phyloP scores from a whole-genome alignment of 2,329 filamentous ascomycete genomes.

The Zymoseptoria ardabiliae region DNA sequence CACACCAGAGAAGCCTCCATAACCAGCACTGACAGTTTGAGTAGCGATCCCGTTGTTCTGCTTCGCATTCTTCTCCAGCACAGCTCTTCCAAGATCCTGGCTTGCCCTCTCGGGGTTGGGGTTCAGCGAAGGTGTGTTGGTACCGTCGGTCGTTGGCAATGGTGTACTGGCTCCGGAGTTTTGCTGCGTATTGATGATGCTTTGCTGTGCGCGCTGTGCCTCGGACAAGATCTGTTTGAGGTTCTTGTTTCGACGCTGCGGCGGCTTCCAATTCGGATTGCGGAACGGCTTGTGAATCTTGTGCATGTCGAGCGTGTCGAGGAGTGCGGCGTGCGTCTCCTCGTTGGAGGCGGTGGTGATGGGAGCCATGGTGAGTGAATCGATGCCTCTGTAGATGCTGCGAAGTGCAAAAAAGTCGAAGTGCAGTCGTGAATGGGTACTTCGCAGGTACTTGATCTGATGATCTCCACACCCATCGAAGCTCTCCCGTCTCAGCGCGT shows the following conservation, averaged over 20 bases:
- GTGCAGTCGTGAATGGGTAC: not conserved
- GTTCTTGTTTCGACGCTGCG: conserved; percentile 96
- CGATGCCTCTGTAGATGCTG: not conserved
- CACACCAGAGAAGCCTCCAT: conserved; percentile 48
- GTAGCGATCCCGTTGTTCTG: conserved; percentile 26
- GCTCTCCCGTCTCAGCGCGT: not conserved
- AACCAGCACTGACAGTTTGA: conserved; percentile 11
- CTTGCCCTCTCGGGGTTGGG: conserved; percentile 84
- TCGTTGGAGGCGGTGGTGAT: conserved; percentile 67
- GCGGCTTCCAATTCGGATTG: conserved; percentile 82
- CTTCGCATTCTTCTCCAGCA: conserved; percentile 67
- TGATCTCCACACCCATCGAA: not conserved
- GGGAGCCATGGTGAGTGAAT: conserved; percentile 42
- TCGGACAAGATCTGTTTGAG: conserved; percentile 94
- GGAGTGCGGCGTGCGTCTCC: conserved; percentile 69
- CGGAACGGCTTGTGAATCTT: conserved; percentile 82
- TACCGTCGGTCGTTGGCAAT: conserved; percentile 30
- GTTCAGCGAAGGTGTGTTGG: conserved; percentile 54
- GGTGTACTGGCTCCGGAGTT: conserved; percentile 71
- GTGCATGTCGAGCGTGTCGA: conserved; percentile 88
- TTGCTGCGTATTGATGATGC: conserved; percentile 66
- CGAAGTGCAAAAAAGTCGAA: not conserved
- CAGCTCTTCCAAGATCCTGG: conserved; percentile 76
- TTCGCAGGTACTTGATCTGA: not conserved
- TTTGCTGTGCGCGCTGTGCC: conserved; percentile 81